Conservation (phyloP, 495 filamentous ascomycete genomes). For the Penicillium coffeae region DNA sequence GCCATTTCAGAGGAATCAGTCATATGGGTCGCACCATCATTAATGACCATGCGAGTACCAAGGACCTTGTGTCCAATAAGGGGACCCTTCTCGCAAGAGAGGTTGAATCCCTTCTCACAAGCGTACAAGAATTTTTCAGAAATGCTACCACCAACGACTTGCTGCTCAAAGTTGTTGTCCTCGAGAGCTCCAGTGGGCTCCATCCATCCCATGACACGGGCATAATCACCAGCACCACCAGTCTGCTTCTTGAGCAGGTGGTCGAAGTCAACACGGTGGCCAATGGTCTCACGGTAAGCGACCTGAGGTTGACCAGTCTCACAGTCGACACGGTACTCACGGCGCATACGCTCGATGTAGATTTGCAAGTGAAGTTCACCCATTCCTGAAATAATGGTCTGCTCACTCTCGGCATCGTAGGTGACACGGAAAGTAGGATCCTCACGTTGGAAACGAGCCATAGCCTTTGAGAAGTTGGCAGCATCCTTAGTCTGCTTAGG, state of each 20-base stretch:
- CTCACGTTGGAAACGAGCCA: constrained; percentile 97
- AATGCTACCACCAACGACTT: constrained; percentile 85
- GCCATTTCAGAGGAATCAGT: constrained; percentile 97
- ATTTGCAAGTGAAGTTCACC: constrained; percentile 96
- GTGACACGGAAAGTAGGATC: constrained; percentile 97
- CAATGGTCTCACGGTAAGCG: constrained; percentile 94
- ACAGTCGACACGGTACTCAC: constrained; percentile 95
- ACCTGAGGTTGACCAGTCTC: constrained; percentile 95
- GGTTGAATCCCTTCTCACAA: constrained; percentile 93
- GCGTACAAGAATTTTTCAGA: constrained; percentile 94
- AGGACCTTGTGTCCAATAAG: constrained; percentile 92
- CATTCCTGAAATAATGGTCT: constrained; percentile 99
- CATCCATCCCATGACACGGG: constrained; percentile 88
- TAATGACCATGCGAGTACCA: constrained; percentile 84
- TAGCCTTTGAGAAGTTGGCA: constrained; percentile 95
- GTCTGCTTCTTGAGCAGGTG: constrained; percentile 94
- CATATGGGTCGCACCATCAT: constrained; percentile 96
- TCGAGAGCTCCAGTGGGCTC: constrained; percentile 73
- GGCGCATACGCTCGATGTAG: constrained; percentile 96
- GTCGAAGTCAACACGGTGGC: constrained; percentile 73
- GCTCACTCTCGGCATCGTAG: constrained; percentile 82
- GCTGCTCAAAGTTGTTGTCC: constrained; percentile 79
- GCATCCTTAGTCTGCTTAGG: constrained; percentile 91
- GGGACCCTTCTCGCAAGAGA: constrained; percentile 81
- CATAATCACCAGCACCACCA: constrained; percentile 94